Conservation (phyloP, 163 green algal species). For the Prototheca stagnorum region DNA sequence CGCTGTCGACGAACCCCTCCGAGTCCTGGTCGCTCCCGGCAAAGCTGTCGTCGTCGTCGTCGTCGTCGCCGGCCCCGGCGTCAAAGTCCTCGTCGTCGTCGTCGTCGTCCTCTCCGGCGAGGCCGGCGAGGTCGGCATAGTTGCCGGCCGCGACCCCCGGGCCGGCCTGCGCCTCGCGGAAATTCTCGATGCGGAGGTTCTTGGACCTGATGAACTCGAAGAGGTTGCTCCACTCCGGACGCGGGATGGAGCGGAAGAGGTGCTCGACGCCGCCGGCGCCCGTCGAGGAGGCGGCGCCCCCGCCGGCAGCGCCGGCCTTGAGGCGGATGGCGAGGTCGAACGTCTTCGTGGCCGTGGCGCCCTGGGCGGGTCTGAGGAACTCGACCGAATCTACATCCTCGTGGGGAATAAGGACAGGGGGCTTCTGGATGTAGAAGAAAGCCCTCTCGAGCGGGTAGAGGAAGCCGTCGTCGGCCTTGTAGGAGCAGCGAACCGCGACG, state of each 20-base stretch:
- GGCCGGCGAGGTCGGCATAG: conserved; percentile 18
- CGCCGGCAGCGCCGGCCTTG: conserved; percentile 30
- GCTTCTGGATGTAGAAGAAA: conserved; percentile 97
- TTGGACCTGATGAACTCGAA: conserved; percentile 82
- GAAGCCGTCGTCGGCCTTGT: conserved; percentile 85
- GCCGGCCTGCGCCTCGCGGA: conserved; percentile 43
- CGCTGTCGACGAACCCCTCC: too few relatives aligned
- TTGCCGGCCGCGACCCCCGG: conserved; percentile 21
- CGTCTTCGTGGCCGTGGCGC: conserved; percentile 50
- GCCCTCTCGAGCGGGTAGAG: conserved; percentile 86
- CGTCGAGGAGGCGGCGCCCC: too few relatives aligned
- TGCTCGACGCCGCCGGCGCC: too few relatives aligned
- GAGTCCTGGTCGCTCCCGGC: too few relatives aligned
- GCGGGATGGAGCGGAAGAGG: conserved; percentile 76
- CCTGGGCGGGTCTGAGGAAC: conserved; percentile 65
- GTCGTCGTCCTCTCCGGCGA: conserved; percentile 16
- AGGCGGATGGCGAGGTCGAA: conserved; percentile 78
- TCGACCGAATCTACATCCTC: conserved; percentile 74
- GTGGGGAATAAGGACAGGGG: conserved; percentile 69
- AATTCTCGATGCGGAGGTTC: conserved; percentile 73
- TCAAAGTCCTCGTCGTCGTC: conserved; percentile 66
- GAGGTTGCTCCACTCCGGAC: conserved; percentile 77
- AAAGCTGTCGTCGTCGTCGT: too few relatives aligned
- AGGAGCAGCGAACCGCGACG: conserved; percentile 59
- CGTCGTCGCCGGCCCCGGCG: conserved; percentile 15